These are phyloP conservation scores for Lathyrus sativus DNA, from an alignment of 306 rosid genomes.

Conservation along the genomic window DNA sequence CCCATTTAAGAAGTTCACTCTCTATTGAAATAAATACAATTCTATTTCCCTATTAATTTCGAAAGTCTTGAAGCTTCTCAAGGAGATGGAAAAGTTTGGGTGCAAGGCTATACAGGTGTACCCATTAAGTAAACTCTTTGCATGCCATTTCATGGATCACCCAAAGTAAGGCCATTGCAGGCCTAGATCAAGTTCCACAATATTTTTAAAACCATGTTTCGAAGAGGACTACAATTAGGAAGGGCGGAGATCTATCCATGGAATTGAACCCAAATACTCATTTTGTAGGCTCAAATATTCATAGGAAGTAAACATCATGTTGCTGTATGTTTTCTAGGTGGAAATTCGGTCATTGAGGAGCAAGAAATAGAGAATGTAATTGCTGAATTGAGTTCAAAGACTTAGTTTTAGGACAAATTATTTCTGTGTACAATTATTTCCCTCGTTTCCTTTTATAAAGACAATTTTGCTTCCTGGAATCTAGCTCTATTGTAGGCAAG, in stretches of 20 bases:
- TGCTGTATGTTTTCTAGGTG: too few relatives aligned
- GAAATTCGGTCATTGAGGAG: too few relatives aligned
- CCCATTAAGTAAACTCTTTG: neutral
- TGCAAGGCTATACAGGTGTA: neutral
- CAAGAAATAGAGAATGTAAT: neutral
- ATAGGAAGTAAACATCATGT: neutral
- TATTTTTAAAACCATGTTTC: neutral
- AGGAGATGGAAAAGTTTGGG: neutral
- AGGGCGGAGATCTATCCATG: neutral
- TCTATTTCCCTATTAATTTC: neutral
- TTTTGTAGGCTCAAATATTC: neutral
- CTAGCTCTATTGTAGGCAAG: neutral
- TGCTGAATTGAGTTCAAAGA: neutral
- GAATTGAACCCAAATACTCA: neutral
- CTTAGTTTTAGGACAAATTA: slow-evolving; percentile 10
- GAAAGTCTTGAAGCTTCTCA: neutral
- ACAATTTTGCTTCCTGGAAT: neutral
- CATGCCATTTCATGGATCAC: neutral
- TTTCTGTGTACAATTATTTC: neutral
- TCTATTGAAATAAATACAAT: neutral
- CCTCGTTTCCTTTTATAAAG: neutral
- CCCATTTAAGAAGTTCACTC: neutral
- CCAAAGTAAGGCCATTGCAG: slow-evolving; percentile 1
- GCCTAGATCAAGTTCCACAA: neutral
- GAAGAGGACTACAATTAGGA: neutral